These are phyloP conservation scores for Suhomyces choctaworum DNA, from an alignment of 1,139 yeast species.

Conservation along the genomic window DNA sequence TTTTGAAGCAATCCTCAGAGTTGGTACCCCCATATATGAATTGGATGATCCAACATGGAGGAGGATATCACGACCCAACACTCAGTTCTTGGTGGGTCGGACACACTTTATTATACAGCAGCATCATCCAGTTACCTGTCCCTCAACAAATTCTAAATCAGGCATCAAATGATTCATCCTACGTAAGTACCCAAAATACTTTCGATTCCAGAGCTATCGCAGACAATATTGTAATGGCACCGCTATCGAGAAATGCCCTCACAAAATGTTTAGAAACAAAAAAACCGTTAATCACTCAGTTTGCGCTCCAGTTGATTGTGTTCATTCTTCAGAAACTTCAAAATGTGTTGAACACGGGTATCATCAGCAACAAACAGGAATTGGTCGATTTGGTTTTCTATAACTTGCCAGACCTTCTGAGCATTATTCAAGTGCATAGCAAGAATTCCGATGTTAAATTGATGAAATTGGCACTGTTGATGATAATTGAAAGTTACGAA, in stretches of 20 bases:
- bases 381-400: conserved; percentile 30
- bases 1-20: conserved; percentile 62
- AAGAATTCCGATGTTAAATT: conserved; percentile 19
- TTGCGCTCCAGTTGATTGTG: conserved; percentile 60
- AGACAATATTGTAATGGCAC: conserved; percentile 66
- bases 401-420: conserved; percentile 31
- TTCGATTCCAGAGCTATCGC: conserved; percentile 28
- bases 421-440: conserved; percentile 21
- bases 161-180: conserved; percentile 11
- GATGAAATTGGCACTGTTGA: conserved; percentile 28
- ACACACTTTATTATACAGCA: conserved; percentile 60
- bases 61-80: conserved; percentile 69
- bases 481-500: conserved; percentile 26
- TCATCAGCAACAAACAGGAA: conserved; percentile 28
- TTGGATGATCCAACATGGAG: conserved; percentile 52
- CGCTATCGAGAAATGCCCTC: conserved; percentile 60
- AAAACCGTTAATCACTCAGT: conserved; percentile 60
- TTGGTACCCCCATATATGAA: conserved; percentile 71
- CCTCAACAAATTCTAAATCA: conserved; percentile 16
- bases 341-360: conserved; percentile 34
- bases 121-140: conserved; percentile 55
- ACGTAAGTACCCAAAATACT: conserved; percentile 15
- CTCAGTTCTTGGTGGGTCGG: conserved; percentile 83
- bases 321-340: conserved; percentile 56
- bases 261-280: conserved; percentile 56